Evolutionary conservation across 2,329 filamentous ascomycete species (phyloP).

Genomic region (Cladosporium colombiae): DNA sequence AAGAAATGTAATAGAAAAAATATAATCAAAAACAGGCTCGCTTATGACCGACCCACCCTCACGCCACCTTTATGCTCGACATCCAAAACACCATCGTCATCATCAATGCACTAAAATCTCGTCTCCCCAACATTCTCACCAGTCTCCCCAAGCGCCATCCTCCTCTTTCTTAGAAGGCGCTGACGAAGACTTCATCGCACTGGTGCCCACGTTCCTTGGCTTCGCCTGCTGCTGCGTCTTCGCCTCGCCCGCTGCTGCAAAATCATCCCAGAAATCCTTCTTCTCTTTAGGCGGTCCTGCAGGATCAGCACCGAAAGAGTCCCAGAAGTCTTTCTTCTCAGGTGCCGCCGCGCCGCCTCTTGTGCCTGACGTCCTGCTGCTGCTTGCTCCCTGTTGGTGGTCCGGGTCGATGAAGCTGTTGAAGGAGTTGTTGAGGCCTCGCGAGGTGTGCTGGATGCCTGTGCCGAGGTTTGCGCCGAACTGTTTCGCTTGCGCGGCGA

Average conservation of each 20-base stretch:
- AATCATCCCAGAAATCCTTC: conserved; percentile 57
- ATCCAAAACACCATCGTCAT: background rate
- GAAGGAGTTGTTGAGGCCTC: conserved; percentile 75
- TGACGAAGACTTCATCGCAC: conserved; percentile 56
- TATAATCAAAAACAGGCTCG: background rate
- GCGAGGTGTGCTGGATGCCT: conserved; percentile 66
- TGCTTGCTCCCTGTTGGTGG: background rate
- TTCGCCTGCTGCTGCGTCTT: conserved; percentile 38
- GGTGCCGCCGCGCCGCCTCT: conserved; percentile 54
- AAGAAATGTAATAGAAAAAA: too few species aligned
- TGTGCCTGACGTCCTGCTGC: conserved; percentile 18
- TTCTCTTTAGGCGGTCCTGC: conserved; percentile 48
- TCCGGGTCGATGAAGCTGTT: conserved; percentile 76
- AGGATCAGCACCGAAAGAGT: conserved; percentile 75
- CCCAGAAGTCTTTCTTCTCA: conserved; percentile 84
- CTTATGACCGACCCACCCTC: background rate
- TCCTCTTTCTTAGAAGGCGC: conserved; percentile 48
- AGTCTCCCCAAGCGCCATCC: conserved; percentile 57
- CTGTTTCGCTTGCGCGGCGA: conserved; percentile 60
- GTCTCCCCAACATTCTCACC: conserved; percentile 36
- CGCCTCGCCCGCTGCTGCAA: conserved; percentile 40
- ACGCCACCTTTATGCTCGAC: background rate
- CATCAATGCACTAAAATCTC: background rate
- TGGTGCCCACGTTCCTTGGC: conserved; percentile 60
- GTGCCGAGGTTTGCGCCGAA: conserved; percentile 54